Evolutionary conservation across 2,329 filamentous ascomycete genomes (phyloP).

Genomic region (Cephalotrichum gorgonifer): DNA sequence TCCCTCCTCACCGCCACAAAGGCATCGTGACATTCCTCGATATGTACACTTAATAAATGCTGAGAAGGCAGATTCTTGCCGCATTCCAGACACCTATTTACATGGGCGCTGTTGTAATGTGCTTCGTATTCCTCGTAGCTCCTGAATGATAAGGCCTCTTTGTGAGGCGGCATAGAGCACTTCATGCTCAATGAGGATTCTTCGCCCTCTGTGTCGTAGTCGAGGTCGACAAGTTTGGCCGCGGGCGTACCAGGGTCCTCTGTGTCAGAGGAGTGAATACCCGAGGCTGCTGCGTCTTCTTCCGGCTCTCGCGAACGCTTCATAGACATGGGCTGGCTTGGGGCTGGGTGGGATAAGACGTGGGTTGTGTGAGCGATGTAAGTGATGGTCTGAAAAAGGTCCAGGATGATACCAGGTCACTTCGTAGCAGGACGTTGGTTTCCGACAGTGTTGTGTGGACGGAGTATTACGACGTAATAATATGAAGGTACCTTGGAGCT

Average conservation of each 20-base stretch:
- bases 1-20: conserved; percentile 62
- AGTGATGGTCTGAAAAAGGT: neutral
- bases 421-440: too few relatives aligned
- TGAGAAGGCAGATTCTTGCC: conserved; percentile 78
- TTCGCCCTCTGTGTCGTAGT: conserved; percentile 19
- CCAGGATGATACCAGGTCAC: too few relatives aligned
- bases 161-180: conserved; percentile 76
- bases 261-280: conserved; percentile 1
- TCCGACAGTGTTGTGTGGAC: too few relatives aligned
- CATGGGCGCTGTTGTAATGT: conserved; percentile 74
- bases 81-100: conserved; percentile 78
- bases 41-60: conserved; percentile 72
- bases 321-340: conserved; percentile 27
- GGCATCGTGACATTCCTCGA: conserved; percentile 84
- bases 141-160: conserved; percentile 56
- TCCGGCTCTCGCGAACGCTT: conserved; percentile 54
- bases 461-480: too few relatives aligned
- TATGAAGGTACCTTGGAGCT: too few relatives aligned
- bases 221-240: conserved; percentile 52
- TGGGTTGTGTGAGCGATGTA: neutral
- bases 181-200: conserved; percentile 47
- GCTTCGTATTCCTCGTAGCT: conserved; percentile 75
- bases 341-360: neutral
- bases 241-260: conserved; percentile 1
- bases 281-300: conserved; percentile 17